Base-by-base conservation (phyloP, 2,329 filamentous ascomycete genomes). In the Pezicula neosporulosa region DNA sequence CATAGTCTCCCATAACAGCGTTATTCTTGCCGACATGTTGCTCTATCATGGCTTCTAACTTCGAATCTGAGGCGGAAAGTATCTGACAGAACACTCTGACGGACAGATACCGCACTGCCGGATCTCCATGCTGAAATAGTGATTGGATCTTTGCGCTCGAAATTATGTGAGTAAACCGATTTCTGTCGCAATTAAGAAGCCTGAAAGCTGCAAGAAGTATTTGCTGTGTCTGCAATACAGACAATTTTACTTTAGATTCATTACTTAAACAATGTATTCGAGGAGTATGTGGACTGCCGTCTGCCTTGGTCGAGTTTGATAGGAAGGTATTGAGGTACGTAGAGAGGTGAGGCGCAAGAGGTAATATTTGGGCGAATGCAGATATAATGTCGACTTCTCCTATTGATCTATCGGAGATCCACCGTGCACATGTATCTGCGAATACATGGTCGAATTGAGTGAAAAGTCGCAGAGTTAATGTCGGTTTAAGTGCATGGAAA, bases 401-500 rank as follows among this genome's bases (percentile, higher is more conserved):
- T 2, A 33, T 39, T 33, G 39, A 51, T 13, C 39, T 21, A 27
- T 50, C 15, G 63, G 77, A 74, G 42, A 87, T 75, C 90, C 90
- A 96, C 74, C 87, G 78, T 55, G 90, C 87, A 69, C 87, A 90
- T 46, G 95, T 76, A 69, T 97, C 92, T 60, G 90, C 82, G 63
- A 94, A 89, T 38, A 92, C 72, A 55, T 79, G 74, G 66, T 89
- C 84, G 68, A 92, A 91, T 63, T 87, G 80, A 58, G 81, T 75
- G 64, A 94, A 91, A 65, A 96, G 74, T 51, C 76, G 75, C 64
- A 90, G 83, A 62, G 90, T 93, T 68, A 83, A 79, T 70, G 76
- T 74, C 60, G 88, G 77, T 62, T 83, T 77, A 64, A 96, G 80
- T 52, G 89, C 83, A 53, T 84, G 81, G 61, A 78, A 74, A 60